Base-by-base conservation (phyloP, 805 yeast species). In the Hanseniaspora vineae region DNA sequence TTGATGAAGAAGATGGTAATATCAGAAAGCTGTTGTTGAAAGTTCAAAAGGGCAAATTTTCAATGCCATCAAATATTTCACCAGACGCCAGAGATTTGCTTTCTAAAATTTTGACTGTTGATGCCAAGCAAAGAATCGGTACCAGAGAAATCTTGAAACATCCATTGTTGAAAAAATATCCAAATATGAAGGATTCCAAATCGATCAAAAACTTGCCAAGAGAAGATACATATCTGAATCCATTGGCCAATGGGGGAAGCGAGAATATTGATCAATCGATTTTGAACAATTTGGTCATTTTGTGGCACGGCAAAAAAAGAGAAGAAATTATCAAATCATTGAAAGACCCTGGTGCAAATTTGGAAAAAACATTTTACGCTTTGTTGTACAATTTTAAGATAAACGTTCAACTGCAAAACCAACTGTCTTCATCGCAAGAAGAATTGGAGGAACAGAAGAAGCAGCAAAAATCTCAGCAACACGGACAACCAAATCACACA, bases 31-130 rank as follows among this genome's bases (percentile, higher is more conserved):
- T 92, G 53, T 71, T 92, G 45, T 68, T 87, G 55, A 92, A 92
- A 62, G 98, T 92, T 19, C 97, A 90, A 67, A 77, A 81, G 47
- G 98, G 98, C 39, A 75, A 77, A 57, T 92, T 80, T 62, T 75
- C 75, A 49, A 85, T 90, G 81, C 96, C 96, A 35, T 72, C 72
- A 42, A 80, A 81, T 50, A 68, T 92, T 39, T 82, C 95, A 2
- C 54, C 69, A 31, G 96, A 92, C 55, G 97, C 98, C 5, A 80
- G 78, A 59, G 96, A 92, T 64, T 73, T 92, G 52, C 83, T 92
- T 46, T 66, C 79, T 51, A 72, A 73, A 52, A 92, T 92, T 84
- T 72, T 92, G 49, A 77, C 77, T 20, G 94, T 89, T 5, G 78
- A 88, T 54, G 97, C 98, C 14, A 69, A 65, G 29, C 73, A 78